These are phyloP conservation scores for Russula brevipes DNA, from an alignment of 768 basidiomycete genomes.

Conservation along the genomic window DNA sequence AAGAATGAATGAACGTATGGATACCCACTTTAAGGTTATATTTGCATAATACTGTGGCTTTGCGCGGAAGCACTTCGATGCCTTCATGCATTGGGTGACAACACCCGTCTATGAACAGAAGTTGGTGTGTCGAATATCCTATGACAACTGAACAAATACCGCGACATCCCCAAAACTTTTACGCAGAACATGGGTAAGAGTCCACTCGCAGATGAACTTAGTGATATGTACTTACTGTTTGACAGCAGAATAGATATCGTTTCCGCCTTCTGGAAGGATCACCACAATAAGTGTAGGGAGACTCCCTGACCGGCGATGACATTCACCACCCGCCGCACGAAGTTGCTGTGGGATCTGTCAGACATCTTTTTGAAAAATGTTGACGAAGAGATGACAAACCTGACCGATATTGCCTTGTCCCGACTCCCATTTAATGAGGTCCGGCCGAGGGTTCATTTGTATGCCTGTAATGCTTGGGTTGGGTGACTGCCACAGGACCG, in stretches of 20 bases:
- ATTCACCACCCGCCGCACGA: slow-evolving; percentile 45
- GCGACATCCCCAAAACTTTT: slow-evolving; percentile 68
- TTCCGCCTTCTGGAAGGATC: slow-evolving; percentile 66
- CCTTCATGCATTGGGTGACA: slow-evolving; percentile 74
- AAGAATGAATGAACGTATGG: background rate
- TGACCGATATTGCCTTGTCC: slow-evolving; percentile 47
- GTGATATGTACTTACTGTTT: slow-evolving; percentile 58
- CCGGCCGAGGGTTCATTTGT: slow-evolving; percentile 40
- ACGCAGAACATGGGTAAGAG: slow-evolving; percentile 2
- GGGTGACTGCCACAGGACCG: background rate
- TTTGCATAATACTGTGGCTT: slow-evolving; percentile 79
- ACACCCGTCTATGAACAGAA: slow-evolving; percentile 51
- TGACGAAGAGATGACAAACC: background rate
- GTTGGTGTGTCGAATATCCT: background rate
- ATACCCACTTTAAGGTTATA: slow-evolving; percentile 61
- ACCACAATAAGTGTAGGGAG: slow-evolving; percentile 59
- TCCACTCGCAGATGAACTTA: background rate
- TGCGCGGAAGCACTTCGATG: slow-evolving; percentile 57
- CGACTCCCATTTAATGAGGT: slow-evolving; percentile 50
- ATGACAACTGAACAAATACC: slow-evolving; percentile 32
- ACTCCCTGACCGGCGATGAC: slow-evolving; percentile 36
- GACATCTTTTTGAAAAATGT: background rate
- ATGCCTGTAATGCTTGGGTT: slow-evolving; percentile 48
- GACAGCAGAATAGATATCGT: slow-evolving; percentile 70
- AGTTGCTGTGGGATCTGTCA: slow-evolving; percentile 39